phyloP scores from a whole-genome alignment of 2,329 filamentous ascomycete genomes.

The Colletotrichum lupini region DNA sequence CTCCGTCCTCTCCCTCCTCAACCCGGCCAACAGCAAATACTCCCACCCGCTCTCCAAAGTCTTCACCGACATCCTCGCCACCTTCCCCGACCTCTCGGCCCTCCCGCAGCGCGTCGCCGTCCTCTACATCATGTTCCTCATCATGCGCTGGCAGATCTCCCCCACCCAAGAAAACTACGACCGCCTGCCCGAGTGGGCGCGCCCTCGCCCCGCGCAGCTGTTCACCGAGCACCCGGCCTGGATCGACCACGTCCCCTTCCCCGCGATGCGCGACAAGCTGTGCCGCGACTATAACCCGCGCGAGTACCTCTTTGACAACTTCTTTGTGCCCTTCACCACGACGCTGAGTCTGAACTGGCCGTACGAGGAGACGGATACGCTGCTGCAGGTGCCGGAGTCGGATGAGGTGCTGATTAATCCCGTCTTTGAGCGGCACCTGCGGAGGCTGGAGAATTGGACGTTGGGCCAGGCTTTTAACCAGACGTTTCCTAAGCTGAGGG shows the following conservation, averaged over 20 bases:
- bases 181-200: constrained; percentile 78
- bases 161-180: constrained; percentile 85
- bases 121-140: constrained; percentile 86
- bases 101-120: constrained; percentile 86
- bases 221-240: constrained; percentile 78
- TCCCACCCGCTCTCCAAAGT: constrained; percentile 85
- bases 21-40: constrained; percentile 70
- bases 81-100: constrained; percentile 83
- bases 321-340: constrained; percentile 84
- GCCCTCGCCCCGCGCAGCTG: constrained; percentile 74
- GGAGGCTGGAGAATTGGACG: constrained; percentile 83
- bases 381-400: constrained; percentile 67
- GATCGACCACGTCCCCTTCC: constrained; percentile 87
- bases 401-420: constrained; percentile 85
- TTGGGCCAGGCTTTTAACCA: constrained; percentile 76
- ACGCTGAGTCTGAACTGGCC: constrained; percentile 87
- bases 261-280: constrained; percentile 77
- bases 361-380: constrained; percentile 77
- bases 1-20: constrained; percentile 81
- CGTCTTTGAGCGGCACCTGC: constrained; percentile 84
- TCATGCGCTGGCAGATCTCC: constrained; percentile 87
- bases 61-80: constrained; percentile 85
- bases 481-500: constrained; percentile 69
- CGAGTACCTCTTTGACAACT: constrained; percentile 78
- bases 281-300: constrained; percentile 58